Evolutionary conservation across 2,329 filamentous ascomycete species (phyloP), one percentile per base, ranked within the genome.

Genomic region (Claviceps pazoutovae): DNA sequence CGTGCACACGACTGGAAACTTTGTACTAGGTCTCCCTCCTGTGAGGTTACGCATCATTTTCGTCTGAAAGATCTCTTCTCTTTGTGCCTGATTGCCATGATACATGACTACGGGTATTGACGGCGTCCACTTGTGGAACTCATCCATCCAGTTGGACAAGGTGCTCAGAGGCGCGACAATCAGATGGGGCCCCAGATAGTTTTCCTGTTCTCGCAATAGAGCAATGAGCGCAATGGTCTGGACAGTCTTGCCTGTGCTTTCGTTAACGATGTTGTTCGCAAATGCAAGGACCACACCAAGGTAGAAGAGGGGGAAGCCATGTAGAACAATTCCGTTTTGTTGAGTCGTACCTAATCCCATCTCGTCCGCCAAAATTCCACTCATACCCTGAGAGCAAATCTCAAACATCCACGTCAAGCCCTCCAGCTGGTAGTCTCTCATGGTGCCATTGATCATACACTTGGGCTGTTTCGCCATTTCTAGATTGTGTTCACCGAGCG

Each of bases 391-490:
- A 2, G 75, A 68, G 52, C 76, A 79, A 50, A 81, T 78, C 73
- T 95, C 88, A 60, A 86, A 95, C 73, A 98, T 83, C 93, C 93
- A 98, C 0, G 95, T 94, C 1, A 98, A 68, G 0, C 93, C 93
- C 64, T 97, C 91, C 0, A 98, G 71, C 60, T 98, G 93, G 62
- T 98, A 98, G 56, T 87, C 85, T 17, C 90, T 77, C 91, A 98
- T 97, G 4, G 83, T 84, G 1, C 93, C 93, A 5, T 88, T 88
- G 0, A 84, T 82, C 59, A 98, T 82, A 53, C 89, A 81, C 56
- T 84, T 82, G 0, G 93, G 93, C 63, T 98, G 93, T 55, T 85
- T 76, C 0, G 90, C 91, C 64, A 94, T 88, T 52, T 82, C 76
- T 16, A 96, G 68, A 51, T 89, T 76, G 51, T 82, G 80, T 55